Evolutionary conservation across 202 grass and related monocot genomes (phyloP), one percentile per base, ranked within the genome.

Genomic region (Digitaria exilis): DNA sequence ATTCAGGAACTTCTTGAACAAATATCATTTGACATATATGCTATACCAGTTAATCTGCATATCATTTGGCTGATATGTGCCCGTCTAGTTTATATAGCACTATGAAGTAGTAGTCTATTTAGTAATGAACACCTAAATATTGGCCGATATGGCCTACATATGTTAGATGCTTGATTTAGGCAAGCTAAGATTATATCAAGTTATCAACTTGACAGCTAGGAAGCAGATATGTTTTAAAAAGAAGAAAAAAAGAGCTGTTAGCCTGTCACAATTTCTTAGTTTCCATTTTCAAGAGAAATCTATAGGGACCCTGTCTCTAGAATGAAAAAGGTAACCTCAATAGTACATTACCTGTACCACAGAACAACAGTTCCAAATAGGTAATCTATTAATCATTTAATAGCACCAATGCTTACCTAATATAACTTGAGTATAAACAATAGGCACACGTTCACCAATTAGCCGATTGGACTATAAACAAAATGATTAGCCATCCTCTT

Each of bases 141-240:
- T 2, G 7, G 15, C 43, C 9, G 3, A 71, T 18, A 71, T 51
- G 69, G 3, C 26, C 9, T 21, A 30, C 4, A 54, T 52, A 52
- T 32, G 19, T 55, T 55, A 3, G 7, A 64, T 1, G 13, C 3
- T 31, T 29, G 11, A 1, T 49, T 28, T 71, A 24, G 71, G 10
- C 34, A 69, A 41, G 49, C 17, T 39, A 7, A n/a, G 58, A n/a
- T n/a, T n/a, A 59, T 81, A 34, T 81, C 9, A 65, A 63, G n/a
- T n/a, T n/a, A n/a, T 5, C 21, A 67, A 81, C 22, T 50, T 2
- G 1, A 25, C 31, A 71, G 44, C 56, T 26, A 65, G 63, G 35
- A 75, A 11, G 69, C 65, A 25, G 31, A 18, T 9, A 29, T 11
- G 34, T 69, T 50, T 22, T 18, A 71, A 10, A 28, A 69, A 19